Base-by-base conservation (phyloP, 257 asterid species). In the Salvia hispanica region DNA sequence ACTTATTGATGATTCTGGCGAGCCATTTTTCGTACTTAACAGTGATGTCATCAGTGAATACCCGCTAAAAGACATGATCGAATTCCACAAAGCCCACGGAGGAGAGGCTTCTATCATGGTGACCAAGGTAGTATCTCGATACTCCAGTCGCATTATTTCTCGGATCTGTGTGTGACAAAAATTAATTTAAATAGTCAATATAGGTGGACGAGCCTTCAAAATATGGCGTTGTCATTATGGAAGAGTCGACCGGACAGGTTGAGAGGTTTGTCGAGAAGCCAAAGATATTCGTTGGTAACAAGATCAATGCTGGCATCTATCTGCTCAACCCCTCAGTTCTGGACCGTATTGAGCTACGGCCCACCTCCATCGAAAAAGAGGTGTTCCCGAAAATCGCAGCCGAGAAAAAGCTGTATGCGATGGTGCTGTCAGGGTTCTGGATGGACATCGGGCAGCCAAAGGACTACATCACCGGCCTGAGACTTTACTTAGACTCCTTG, bases 381-480 rank as follows among this genome's bases (percentile, higher is more conserved):
- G 85, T 83, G 28, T 91, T 91, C 82, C 96, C 97, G 2, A 77
- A 79, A 73, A 86, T 91, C 7, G 95, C 95, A 6, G 74, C 86
- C 0, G 90, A 72, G 75, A 88, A 85, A 62, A 81, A 81, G 66
- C 88, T 88, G 34, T 83, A 71, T 4, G 97, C 95, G 0, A 91
- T 88, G 97, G 91, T 91, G 56, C 75, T 91, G 28, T 89, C 97
- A 0, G 96, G 97, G 6, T 91, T 91, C 63, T 91, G 96, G 97
- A 91, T 91, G 97, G 97, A 91, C 86, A 80, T 88, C 18, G 96
- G 96, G 13, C 97, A 91, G 77, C 97, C 96, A 7, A 81, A 82
- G 81, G 97, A 91, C 39, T 91, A 91, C 82, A 91, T 88, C 48
- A 79, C 87, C 3, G 96, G 97, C 62, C 79, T 91, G 67, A 72